These are phyloP conservation scores for Sesbania bispinosa DNA, from an alignment of 306 rosid species.

Conservation along the genomic window DNA sequence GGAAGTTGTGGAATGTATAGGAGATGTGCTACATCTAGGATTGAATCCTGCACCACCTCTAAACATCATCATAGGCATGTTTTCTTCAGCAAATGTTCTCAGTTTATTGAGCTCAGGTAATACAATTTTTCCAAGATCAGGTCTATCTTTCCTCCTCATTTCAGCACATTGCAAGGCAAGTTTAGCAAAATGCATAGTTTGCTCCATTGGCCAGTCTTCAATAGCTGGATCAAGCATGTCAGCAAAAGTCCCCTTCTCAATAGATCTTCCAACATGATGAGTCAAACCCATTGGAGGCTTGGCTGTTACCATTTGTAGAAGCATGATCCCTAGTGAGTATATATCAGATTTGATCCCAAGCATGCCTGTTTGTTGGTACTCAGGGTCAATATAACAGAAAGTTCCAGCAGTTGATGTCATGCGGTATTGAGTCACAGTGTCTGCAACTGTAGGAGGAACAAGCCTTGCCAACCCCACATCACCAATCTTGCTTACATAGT, in stretches of 20 bases:
- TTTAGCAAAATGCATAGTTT: conserved; percentile 56
- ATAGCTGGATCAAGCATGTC: conserved; percentile 75
- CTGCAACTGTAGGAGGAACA: conserved; percentile 77
- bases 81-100: conserved; percentile 55
- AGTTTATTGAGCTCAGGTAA: conserved; percentile 71
- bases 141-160: conserved; percentile 85
- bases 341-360: conserved; percentile 85
- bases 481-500: conserved; percentile 89
- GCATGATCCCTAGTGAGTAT: conserved; percentile 88
- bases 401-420: conserved; percentile 96
- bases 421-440: conserved; percentile 74
- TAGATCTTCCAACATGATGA: conserved; percentile 60
- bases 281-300: conserved; percentile 90
- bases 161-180: conserved; percentile 78
- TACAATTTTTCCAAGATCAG: conserved; percentile 76
- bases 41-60: background rate
- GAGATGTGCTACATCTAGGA: background rate
- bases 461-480: conserved; percentile 99
- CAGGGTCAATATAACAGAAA: conserved; percentile 93
- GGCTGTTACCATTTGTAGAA: conserved; percentile 73
- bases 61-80: conserved; percentile 35
- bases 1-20: conserved; percentile 13
- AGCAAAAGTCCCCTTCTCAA: conserved; percentile 58
- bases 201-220: conserved; percentile 78
- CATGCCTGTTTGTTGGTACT: conserved; percentile 92